A percentile compares a stretch with the other conserved stretches of the same genome.
phyloP scores from a whole-genome alignment of 352 stramenopile genomes.

The Pythium phragmiticola region DNA sequence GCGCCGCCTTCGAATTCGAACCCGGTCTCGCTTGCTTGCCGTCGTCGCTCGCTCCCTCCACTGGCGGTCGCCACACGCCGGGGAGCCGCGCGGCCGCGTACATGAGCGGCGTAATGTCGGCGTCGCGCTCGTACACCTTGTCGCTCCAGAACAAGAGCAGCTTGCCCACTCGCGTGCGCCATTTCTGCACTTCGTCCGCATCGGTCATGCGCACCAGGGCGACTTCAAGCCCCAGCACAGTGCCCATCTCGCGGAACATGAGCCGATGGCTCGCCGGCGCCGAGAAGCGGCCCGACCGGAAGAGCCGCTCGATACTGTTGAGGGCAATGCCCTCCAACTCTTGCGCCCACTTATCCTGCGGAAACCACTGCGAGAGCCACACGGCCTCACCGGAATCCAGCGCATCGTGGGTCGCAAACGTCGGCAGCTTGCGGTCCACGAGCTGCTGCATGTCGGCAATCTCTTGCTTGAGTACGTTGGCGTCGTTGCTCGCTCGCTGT shows the following conservation, averaged over 20 bases:
- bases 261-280: slow-evolving; percentile 23
- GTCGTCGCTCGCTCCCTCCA: background rate
- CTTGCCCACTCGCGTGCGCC: slow-evolving; percentile 18
- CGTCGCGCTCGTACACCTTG: slow-evolving; percentile 34
- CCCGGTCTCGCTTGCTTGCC: background rate
- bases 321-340: slow-evolving; percentile 21
- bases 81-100: slow-evolving; percentile 40
- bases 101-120: slow-evolving; percentile 49
- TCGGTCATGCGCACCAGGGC: slow-evolving; percentile 5
- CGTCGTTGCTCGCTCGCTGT: slow-evolving; percentile 21
- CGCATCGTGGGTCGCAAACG: slow-evolving; percentile 28
- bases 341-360: slow-evolving; percentile 21
- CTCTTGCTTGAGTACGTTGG: slow-evolving; percentile 18
- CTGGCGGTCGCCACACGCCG: slow-evolving; percentile 27
- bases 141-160: slow-evolving; percentile 30
- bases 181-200: slow-evolving; percentile 19
- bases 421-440: slow-evolving; percentile 25
- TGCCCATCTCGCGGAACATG: slow-evolving; percentile 40
- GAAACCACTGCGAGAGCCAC: slow-evolving; percentile 35
- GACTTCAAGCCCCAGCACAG: slow-evolving; percentile 29
- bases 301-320: slow-evolving; percentile 25
- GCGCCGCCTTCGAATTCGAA: background rate
- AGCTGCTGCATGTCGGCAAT: slow-evolving; percentile 31
- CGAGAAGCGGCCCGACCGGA: slow-evolving; percentile 20
- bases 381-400: slow-evolving; percentile 35